Percentiles rank a stretch among this genome's conserved stretches.
Evolutionary conservation across 352 stramenopile species (phyloP).

Genomic region (Elongisporangium undulatum): DNA sequence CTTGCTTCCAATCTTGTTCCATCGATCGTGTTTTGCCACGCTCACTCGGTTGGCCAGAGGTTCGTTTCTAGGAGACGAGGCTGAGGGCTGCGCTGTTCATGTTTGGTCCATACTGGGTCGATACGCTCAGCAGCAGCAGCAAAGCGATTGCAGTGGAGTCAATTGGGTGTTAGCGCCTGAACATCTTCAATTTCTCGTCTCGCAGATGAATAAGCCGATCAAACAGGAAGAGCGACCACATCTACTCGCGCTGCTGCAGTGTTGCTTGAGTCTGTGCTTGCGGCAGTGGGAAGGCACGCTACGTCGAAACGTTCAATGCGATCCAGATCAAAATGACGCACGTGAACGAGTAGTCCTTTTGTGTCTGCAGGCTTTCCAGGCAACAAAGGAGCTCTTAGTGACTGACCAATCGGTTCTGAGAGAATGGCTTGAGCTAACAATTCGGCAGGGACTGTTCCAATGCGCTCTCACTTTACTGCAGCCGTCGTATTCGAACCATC

Average conservation of each 20-base stretch:
- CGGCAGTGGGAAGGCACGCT: neutral
- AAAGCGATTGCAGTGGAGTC: too few species aligned
- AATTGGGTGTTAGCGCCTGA: neutral
- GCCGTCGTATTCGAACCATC: neutral
- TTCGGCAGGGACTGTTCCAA: slow-evolving; percentile 18
- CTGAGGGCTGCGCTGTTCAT: neutral
- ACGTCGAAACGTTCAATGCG: neutral
- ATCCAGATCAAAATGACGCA: neutral
- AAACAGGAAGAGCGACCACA: neutral
- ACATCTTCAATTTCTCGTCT: neutral
- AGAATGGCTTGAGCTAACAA: slow-evolving; percentile 13
- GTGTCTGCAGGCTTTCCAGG: neutral
- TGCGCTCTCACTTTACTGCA: slow-evolving; percentile 21
- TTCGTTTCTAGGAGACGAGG: neutral
- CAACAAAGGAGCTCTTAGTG: neutral
- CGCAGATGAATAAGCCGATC: neutral
- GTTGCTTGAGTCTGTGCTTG: neutral
- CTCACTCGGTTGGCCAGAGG: neutral
- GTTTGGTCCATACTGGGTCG: neutral
- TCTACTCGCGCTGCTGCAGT: neutral
- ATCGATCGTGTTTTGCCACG: neutral
- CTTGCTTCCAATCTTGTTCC: neutral
- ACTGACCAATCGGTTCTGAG: neutral
- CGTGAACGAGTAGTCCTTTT: neutral
- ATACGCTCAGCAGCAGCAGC: neutral